Evolutionary conservation across 1,139 yeast species (phyloP), one percentile per base, ranked within the genome.

Genomic region (Kodamaea arcana): DNA sequence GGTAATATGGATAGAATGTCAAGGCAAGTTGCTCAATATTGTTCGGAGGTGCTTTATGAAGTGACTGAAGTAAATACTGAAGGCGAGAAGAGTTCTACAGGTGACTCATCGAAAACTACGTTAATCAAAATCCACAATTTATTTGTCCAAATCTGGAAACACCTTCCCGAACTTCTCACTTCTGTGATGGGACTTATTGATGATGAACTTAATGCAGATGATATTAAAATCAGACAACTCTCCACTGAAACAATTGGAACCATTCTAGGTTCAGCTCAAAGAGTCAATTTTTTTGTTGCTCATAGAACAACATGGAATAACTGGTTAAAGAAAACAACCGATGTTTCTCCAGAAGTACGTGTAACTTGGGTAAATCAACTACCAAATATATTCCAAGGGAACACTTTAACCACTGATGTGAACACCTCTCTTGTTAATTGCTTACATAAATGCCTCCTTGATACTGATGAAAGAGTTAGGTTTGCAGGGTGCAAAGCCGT

Each of bases 101-200:
- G 15, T 6, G 22, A 21, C 27, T 4, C 30, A 30, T 12, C 28
- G 5, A 30, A 28, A 13, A 46, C 28, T 6, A 5, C 28, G 7
- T 11, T 25, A 5, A 9, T 6, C 5, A 25, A 78, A 46, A 65
- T 84, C 5, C 95, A 87, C 50, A 66, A 60, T 18, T 60, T 87
- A 24, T 67, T 83, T 0, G 64, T 80, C 5, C 82, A 82, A 43
- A 65, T 88, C 4, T 90, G 96, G 96, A 74, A 68, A 43, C 71
- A 75, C 36, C 80, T 80, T 1, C 97, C 97, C 0, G 92, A 83
- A 27, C 62, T 86, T 21, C 62, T 87, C 17, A 71, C 75, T 3
- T 78, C 94, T 1, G 83, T 84, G 1, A 75, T 86, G 69, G 94
- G 95, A 0, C 74, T 86, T 39, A 65, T 88, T 5, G 88, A 85